Evolutionary conservation across 306 rosid genomes (phyloP), one percentile per base, ranked within the genome.

Genomic region (Astragalus membranaceus): DNA sequence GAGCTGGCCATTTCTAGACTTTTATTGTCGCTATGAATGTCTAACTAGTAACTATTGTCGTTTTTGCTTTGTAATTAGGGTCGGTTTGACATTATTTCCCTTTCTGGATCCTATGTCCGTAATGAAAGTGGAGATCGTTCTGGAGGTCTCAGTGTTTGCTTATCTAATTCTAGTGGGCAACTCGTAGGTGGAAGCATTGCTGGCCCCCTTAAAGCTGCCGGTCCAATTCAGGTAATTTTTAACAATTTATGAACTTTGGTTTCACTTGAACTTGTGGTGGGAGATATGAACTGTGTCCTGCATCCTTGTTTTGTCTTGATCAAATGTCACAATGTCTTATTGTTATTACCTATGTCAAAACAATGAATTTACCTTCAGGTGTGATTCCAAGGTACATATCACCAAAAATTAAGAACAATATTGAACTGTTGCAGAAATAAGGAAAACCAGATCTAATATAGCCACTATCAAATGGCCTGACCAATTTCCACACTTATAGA

Each of bases 141-240:
- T 6, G 98, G 96, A 10, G 98, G 92, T 57, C 89, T 92, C 39
- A 92, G 96, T 71, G 89, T 89, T 64, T 88, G 96, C 83, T 83
- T 92, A 39, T 80, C 91, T 14, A 84, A 76, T 77, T 54, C 88
- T 14, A 85, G 89, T 79, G 98, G 98, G 15, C 92, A 89, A 72
- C 84, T 92, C 53, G 63, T 92, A 42, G 98, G 98, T 48, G 98
- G 98, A 66, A 92, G 96, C 73, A 88, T 92, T 65, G 92, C 89
- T 77, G 98, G 98, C 47, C 89, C 98, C 20, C 72, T 92, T 51
- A 88, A 49, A 61, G 98, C 98, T 7, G 89, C 91, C 42, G 92
- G 91, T 72, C 96, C 95, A 41, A 92, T 92, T 63, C 96, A 92
- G 98, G 98, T 92, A 88, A 70, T 63, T 35, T 69, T 64, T 16